Base-by-base conservation (phyloP, 495 filamentous ascomycete genomes). In the Trichoderma orchidacearum region DNA sequence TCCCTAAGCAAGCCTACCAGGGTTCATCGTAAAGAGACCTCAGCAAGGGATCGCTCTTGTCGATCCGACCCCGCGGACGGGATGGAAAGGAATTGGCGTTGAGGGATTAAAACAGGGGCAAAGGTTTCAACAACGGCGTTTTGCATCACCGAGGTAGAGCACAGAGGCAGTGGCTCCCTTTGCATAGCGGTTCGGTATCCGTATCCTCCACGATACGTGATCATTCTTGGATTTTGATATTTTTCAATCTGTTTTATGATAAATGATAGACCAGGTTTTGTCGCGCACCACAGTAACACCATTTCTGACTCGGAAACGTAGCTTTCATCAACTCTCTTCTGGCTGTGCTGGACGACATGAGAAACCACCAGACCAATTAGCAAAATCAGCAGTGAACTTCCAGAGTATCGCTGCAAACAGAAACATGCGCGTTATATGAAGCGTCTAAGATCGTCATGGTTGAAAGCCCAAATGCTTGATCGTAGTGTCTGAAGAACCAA, bases 1-100 rank as follows among this genome's bases (percentile, higher is more conserved):
- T 80, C 78, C 88, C 89, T 63, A 89, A 91, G 77, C 80, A 90
- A 70, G 77, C 82, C 62, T 93, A 91, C 75, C 64, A 74, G 56
- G 64, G 71, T 9, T 48, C 41, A 7, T 48, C 41, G 30, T 66
- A 71, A 27, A 27, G 18, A 38, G 70, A 61, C 61, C 67, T 64
- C 59, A 60, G 59, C 53, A 57, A 56, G 29, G 63, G 58, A 54
- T 58, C 66, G 53, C 52, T 56, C 35, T 62, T 29, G 31, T 25
- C 15, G 35, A 30, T 34, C 38, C 48, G 18, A 48, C 32, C 36
- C 18, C 34, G 9, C n/a, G 15, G 35, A 21, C 35, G 34, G 38
- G 15, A 52, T 17, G 18, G n/a, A 35, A 15, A 54, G 38, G 21
- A 53, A 56, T 48, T 48, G 41, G 41, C 41, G 41, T 48, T 48